Percentiles rank a stretch among this genome's conserved stretches.
These are phyloP conservation scores for Calocera cornea DNA, from an alignment of 768 basidiomycete species.

Conservation along the genomic window DNA sequence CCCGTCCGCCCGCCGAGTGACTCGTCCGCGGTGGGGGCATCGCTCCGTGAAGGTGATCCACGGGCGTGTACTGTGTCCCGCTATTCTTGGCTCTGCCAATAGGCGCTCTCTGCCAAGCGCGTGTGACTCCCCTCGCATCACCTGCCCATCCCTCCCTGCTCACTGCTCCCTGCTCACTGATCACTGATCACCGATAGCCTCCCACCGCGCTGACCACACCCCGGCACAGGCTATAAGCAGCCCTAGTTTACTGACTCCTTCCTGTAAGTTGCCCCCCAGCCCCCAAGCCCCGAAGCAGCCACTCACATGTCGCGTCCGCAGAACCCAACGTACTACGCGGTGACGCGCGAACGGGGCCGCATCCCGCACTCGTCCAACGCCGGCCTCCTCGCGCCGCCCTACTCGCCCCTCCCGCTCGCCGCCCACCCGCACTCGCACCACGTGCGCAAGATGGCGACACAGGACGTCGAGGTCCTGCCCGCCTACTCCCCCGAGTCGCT, in stretches of 20 bases:
- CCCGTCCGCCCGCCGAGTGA: too few species aligned
- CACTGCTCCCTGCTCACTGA: not conserved
- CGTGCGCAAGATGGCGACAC: not conserved
- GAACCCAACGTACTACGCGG: slow-evolving; percentile 5
- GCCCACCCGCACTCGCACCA: not conserved
- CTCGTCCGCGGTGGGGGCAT: too few species aligned
- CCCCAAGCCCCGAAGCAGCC: not conserved
- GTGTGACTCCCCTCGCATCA: not conserved
- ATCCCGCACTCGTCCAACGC: slow-evolving; percentile 3
- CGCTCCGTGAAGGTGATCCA: too few species aligned
- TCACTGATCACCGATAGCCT: not conserved
- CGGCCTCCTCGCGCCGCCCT: not conserved
- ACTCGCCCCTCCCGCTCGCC: not conserved
- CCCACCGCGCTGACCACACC: too few species aligned
- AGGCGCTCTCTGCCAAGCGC: not conserved
- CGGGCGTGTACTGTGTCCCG: too few species aligned
- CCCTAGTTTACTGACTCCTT: not conserved
- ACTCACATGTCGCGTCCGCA: not conserved
- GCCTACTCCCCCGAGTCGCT: not conserved
- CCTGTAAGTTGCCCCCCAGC: not conserved
- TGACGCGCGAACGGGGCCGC: not conserved
- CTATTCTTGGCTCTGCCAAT: not conserved
- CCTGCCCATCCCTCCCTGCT: not conserved
- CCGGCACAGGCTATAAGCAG: not conserved
- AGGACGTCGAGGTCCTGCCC: not conserved